Base-by-base conservation (phyloP, 2,329 filamentous ascomycete species). In the Mycocentrospora acerina region DNA sequence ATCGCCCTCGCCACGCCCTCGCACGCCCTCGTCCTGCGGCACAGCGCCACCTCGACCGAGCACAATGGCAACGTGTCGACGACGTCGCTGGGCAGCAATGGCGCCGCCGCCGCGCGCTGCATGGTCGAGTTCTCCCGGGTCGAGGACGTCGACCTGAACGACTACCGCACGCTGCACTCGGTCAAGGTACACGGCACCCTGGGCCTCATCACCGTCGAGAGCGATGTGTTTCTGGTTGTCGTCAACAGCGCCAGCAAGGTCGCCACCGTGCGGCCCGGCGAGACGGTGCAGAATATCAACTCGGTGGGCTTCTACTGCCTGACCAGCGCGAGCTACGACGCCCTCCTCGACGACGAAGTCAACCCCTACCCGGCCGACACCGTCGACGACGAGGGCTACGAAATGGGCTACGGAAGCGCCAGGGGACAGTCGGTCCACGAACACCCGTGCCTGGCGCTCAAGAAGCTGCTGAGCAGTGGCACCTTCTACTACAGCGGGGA, bases 401-500 rank as follows among this genome's bases (percentile, higher is more conserved):
- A 77, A 39, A 69, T 75, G 59, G 71, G 72, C 25, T 70, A 70
- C 42, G 67, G 68, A 13, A 67, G 69, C 39, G 82, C 84, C 40
- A 78, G 83, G 40, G 79, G 81, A 55, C 89, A 96, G 29, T 73
- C 81, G 28, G 70, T 83, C 17, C 68, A 88, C 19, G 90, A 96
- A 59, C 90, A 96, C 67, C 93, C 93, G 6, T 97, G 91, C 67
- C 74, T 89, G 56, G 88, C 93, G 30, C 69, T 98, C 43, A 90
- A 91, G 68, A 97, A 95, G 74, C 79, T 98, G 25, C 74, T 98
- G 39, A 86, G 88, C 61, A 90, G 94, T 65, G 90, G 91, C 17
- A 95, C 86, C 19, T 98, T 98, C 64, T 98, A 97, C 67, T 98
- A 96, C 71, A 96, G 90, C 63, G 88, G 89, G n/a, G 90, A 97